A percentile compares a stretch with the other conserved stretches of the same genome.
These are phyloP conservation scores for Kwoniella europaea DNA, from an alignment of 768 basidiomycete species.

Conservation along the genomic window DNA sequence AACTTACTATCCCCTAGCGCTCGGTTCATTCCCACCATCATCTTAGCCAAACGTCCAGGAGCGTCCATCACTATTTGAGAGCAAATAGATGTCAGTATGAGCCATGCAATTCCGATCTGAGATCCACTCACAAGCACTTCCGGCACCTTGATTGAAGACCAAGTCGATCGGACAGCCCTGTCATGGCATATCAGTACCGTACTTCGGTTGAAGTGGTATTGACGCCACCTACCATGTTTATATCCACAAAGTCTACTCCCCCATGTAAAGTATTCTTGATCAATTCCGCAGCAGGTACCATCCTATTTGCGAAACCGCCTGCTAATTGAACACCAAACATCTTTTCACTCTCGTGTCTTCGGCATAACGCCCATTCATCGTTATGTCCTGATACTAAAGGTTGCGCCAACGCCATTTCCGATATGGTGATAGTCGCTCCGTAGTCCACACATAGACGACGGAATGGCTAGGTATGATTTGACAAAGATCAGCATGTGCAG, in stretches of 20 bases:
- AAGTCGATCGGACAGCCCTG: constrained; percentile 97
- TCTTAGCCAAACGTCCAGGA: constrained; percentile 79
- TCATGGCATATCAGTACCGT: not conserved
- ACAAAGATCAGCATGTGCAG: not conserved
- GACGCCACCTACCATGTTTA: constrained; percentile 64
- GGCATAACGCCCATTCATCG: constrained; percentile 92
- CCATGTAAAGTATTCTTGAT: constrained; percentile 71
- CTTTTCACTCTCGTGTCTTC: constrained; percentile 82
- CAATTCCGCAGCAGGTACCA: constrained; percentile 79
- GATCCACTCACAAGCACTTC: constrained; percentile 74
- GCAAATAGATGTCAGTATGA: too few relatives aligned
- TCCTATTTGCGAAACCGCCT: constrained; percentile 78
- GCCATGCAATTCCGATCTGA: too few relatives aligned
- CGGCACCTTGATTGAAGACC: constrained; percentile 88
- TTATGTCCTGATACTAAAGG: constrained; percentile 86
- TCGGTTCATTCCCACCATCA: constrained; percentile 85
- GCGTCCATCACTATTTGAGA: constrained; percentile 73
- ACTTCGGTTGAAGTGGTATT: not conserved
- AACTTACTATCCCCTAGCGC: constrained; percentile 74
- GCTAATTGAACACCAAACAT: constrained; percentile 92
- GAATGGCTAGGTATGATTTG: constrained; percentile 71
- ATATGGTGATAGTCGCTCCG: constrained; percentile 93
- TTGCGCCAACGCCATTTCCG: constrained; percentile 94
- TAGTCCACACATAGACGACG: constrained; percentile 81
- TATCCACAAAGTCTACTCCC: constrained; percentile 84